A percentile compares a stretch with the other conserved stretches of the same genome.
Evolutionary conservation across 148 eudicot species (phyloP).

Genomic region (Nepenthes gracilis): DNA sequence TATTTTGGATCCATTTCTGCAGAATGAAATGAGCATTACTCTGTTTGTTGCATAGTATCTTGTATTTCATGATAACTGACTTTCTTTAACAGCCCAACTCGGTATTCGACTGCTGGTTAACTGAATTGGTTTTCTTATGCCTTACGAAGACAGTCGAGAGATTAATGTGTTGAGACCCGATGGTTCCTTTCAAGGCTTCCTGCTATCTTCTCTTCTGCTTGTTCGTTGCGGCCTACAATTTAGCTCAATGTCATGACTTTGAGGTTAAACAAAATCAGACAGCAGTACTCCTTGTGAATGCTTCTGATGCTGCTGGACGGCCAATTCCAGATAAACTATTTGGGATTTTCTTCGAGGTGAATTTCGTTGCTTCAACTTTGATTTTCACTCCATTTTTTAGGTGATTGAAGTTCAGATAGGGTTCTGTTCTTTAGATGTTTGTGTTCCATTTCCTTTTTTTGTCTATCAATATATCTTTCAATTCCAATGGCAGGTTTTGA

Average conservation of each 20-base stretch:
- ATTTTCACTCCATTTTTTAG: background rate
- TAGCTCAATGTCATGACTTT: conserved; percentile 17
- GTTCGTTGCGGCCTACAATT: conserved; percentile 20
- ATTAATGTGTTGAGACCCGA: conserved; percentile 24
- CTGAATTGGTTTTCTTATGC: conserved; percentile 5
- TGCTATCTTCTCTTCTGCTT: conserved; percentile 22
- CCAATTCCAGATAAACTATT: conserved; percentile 61
- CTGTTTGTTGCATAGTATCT: background rate
- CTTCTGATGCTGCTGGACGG: conserved; percentile 28
- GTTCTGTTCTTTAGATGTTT: background rate
- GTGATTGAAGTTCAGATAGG: background rate
- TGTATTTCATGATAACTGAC: background rate
- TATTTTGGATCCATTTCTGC: background rate
- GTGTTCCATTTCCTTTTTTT: too few relatives aligned
- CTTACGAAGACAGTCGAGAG: conserved; percentile 9
- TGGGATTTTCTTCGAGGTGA: conserved; percentile 84
- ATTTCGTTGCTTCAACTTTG: conserved; percentile 1
- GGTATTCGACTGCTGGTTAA: background rate
- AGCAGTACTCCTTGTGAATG: conserved; percentile 46
- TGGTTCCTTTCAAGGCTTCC: conserved; percentile 28
- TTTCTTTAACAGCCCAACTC: background rate
- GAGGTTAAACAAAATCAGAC: conserved; percentile 39
- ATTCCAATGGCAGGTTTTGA: too few relatives aligned
- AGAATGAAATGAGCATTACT: background rate
- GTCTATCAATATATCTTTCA: too few relatives aligned